These are phyloP conservation scores for Oryza meridionalis DNA, from an alignment of 176 grass and related monocot species.

Conservation along the genomic window DNA sequence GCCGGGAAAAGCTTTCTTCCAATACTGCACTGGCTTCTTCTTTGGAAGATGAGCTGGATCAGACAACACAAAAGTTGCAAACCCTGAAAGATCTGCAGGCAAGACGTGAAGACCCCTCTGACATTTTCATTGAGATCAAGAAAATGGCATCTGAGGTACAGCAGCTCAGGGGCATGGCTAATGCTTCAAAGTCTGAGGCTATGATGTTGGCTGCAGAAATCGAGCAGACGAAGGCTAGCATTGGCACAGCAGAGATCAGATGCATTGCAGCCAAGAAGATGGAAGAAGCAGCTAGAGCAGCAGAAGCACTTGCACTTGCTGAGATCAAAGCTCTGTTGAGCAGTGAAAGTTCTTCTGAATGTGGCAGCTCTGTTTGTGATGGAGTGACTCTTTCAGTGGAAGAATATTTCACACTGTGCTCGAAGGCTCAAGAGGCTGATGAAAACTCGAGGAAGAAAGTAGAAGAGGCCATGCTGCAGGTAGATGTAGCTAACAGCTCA, in stretches of 20 bases:
- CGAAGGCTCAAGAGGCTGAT: constrained; percentile 65
- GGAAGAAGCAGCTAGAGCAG: constrained; percentile 83
- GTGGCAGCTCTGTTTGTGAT: constrained; percentile 23
- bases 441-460: constrained; percentile 67
- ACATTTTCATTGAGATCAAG: constrained; percentile 69
- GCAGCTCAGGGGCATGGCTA: constrained; percentile 62
- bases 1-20: constrained; percentile 55
- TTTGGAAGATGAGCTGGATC: constrained; percentile 64
- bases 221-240: constrained; percentile 75
- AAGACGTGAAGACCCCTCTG: constrained; percentile 45
- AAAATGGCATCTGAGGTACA: constrained; percentile 71
- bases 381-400: constrained; percentile 63
- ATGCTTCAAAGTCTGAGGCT: constrained; percentile 69
- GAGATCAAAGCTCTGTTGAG: constrained; percentile 76
- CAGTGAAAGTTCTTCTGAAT: constrained; percentile 53
- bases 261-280: constrained; percentile 81
- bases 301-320: constrained; percentile 76
- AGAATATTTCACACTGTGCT: constrained; percentile 65
- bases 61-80: constrained; percentile 59
- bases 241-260: constrained; percentile 68
- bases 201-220: constrained; percentile 61
- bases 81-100: constrained; percentile 52
- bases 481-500: constrained; percentile 65
- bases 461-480: constrained; percentile 55
- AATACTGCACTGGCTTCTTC: constrained; percentile 59